Evolutionary conservation across 352 stramenopile genomes (phyloP).

Genomic region (Pythium coloratum): DNA sequence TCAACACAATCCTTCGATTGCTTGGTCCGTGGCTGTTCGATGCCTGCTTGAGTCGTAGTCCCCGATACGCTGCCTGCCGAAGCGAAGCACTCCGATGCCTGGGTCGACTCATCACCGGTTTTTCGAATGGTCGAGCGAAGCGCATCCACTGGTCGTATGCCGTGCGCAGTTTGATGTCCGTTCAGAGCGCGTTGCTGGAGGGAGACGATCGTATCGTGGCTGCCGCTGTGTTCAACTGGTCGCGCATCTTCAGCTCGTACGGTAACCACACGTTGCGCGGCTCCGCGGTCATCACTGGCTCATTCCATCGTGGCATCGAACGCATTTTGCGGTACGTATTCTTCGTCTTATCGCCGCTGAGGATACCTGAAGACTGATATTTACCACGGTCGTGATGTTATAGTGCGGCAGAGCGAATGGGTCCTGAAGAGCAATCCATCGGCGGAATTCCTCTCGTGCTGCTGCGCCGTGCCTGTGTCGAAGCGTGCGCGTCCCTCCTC

Average conservation of each 20-base stretch:
- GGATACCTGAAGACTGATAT: constrained; percentile 32
- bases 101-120: constrained; percentile 70
- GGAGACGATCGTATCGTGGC: constrained; percentile 80
- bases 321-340: constrained; percentile 63
- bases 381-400: neutral
- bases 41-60: constrained; percentile 71
- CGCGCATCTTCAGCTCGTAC: constrained; percentile 76
- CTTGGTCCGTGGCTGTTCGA: constrained; percentile 87
- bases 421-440: constrained; percentile 58
- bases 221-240: constrained; percentile 85
- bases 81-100: constrained; percentile 79
- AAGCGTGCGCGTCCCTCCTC: constrained; percentile 80
- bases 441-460: constrained; percentile 75
- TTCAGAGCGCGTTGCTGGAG: constrained; percentile 78
- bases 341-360: constrained; percentile 28
- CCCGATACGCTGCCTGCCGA: constrained; percentile 65
- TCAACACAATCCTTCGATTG: constrained; percentile 81
- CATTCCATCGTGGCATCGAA: constrained; percentile 81
- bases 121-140: constrained; percentile 71
- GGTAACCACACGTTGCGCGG: constrained; percentile 82
- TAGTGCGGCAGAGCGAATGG: constrained; percentile 21
- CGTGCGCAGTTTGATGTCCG: constrained; percentile 80
- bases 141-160: constrained; percentile 80
- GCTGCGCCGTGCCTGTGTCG: constrained; percentile 70
- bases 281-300: constrained; percentile 68